Percentiles rank a stretch among this genome's conserved stretches.
Conservation (phyloP, 768 basidiomycete genomes). For the Antrodiella citrinella region DNA sequence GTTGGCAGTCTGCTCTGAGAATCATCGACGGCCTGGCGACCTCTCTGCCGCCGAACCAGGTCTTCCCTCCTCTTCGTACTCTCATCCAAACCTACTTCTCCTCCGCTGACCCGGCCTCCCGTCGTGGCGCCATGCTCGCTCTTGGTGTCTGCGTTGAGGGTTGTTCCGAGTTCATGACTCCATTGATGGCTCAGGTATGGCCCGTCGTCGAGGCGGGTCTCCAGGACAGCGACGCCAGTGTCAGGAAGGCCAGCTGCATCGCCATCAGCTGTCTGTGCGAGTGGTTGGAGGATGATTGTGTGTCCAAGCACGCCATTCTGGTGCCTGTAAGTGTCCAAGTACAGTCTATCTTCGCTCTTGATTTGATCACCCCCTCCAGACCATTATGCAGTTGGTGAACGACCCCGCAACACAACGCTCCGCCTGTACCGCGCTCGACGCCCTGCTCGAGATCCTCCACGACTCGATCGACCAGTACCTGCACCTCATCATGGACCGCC, state of each 20-base stretch:
- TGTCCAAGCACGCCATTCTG: constrained; percentile 70
- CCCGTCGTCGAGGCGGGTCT: constrained; percentile 88
- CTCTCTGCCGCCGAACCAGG: constrained; percentile 86
- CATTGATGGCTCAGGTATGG: constrained; percentile 88
- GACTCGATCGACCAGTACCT: constrained; percentile 90
- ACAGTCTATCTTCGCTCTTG: background rate
- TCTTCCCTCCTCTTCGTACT: constrained; percentile 84
- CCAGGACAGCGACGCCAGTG: constrained; percentile 71
- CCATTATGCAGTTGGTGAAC: constrained; percentile 85
- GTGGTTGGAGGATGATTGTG: constrained; percentile 93
- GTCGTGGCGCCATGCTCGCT: constrained; percentile 91
- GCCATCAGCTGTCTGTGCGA: constrained; percentile 95
- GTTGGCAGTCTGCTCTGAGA: constrained; percentile 76
- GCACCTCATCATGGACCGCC: constrained; percentile 88
- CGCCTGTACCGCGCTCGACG: constrained; percentile 96
- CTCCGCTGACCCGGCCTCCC: constrained; percentile 66
- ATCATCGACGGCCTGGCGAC: constrained; percentile 91
- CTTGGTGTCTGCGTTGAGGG: constrained; percentile 96
- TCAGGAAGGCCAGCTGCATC: constrained; percentile 93
- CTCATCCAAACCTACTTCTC: constrained; percentile 82
- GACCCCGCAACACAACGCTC: constrained; percentile 81
- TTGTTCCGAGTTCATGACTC: constrained; percentile 96
- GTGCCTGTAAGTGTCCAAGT: constrained; percentile 60
- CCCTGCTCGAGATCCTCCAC: constrained; percentile 88
- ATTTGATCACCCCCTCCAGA: constrained; percentile 43